Base-by-base conservation (phyloP, 257 asterid genomes). In the Fraxinus cuspidata region DNA sequence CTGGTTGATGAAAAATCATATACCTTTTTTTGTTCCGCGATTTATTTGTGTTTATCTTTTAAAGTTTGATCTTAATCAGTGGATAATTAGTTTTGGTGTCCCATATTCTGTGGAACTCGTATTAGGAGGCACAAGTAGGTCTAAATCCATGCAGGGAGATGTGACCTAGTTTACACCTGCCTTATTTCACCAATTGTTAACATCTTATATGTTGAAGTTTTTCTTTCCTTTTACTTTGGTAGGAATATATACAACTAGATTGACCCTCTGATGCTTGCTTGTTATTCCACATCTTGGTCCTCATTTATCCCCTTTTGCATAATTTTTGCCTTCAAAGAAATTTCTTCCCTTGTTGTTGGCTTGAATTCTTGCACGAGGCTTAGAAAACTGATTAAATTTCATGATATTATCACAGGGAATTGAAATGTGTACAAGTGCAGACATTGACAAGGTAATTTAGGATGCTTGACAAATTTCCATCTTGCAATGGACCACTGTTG, bases 401-500 rank as follows among this genome's bases (percentile, higher is more conserved):
- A 71, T 75, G 74, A 58, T 84, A 37, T 35, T 64, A 78, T 84
- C 74, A 76, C 97, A 94, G 98, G 98, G 97, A 77, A 90, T 89
- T 44, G 99, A 96, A 76, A 87, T 90, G 90, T 82, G 83, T 64
- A 80, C 91, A 89, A 88, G 79, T 85, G 88, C 90, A 60, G 88
- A 85, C 44, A 68, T 71, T 13, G 98, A 91, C 80, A 92, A 91
- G 99, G 99, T 94, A 85, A 56, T 19, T 56, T 15, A 51, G 28
- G 77, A 78, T 60, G 79, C 70, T 74, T 37, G 56, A 65, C 84
- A 72, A 76, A 10, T 78, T 38, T 73, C 58, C 10, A 34, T 69
- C 73, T 64, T 29, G 34, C 4, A 23, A 35, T 75, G 63, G 37
- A 49, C 5, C 28, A 10, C 19, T 21, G 16, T 69, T 23, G 15